A percentile compares a stretch with the other conserved stretches of the same genome.
phyloP scores from a whole-genome alignment of 2,329 filamentous ascomycete genomes.

The Exophiala calicioides region DNA sequence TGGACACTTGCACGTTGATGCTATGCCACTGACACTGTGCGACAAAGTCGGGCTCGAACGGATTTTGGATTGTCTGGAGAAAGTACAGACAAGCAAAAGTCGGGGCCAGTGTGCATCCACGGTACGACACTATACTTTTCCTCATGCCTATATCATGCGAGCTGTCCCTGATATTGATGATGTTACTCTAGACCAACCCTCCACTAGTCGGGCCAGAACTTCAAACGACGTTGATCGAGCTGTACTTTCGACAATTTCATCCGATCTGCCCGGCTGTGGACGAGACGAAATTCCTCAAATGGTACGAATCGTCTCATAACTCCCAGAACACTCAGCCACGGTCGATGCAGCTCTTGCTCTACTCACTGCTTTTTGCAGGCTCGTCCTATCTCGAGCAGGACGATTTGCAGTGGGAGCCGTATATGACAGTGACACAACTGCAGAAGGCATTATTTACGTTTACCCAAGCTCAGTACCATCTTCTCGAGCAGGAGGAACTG shows the following conservation, averaged over 20 bases:
- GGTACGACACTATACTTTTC: not conserved
- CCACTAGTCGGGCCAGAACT: not conserved
- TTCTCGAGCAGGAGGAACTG: not conserved
- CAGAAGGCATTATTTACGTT: constrained; percentile 1
- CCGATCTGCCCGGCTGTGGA: constrained; percentile 2
- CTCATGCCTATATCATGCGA: not conserved
- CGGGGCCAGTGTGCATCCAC: no score
- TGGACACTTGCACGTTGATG: no score
- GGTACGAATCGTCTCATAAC: not conserved
- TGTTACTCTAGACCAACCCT: not conserved
- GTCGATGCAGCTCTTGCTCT: not conserved
- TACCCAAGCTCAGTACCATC: not conserved
- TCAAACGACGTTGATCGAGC: not conserved
- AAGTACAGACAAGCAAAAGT: not conserved
- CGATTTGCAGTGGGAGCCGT: not conserved
- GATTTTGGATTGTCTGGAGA: not conserved
- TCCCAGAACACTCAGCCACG: not conserved
- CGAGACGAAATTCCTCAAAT: not conserved
- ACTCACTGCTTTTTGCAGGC: not conserved
- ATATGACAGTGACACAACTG: not conserved
- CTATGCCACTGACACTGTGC: no score
- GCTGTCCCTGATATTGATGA: not conserved
- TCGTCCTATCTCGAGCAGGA: not conserved
- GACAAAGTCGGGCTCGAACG: not conserved
- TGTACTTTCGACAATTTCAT: constrained; percentile 4